A percentile compares a stretch with the other conserved stretches of the same genome.
These are phyloP conservation scores for Arxiozyma heterogenica DNA, from an alignment of 1,139 yeast species.

Conservation along the genomic window DNA sequence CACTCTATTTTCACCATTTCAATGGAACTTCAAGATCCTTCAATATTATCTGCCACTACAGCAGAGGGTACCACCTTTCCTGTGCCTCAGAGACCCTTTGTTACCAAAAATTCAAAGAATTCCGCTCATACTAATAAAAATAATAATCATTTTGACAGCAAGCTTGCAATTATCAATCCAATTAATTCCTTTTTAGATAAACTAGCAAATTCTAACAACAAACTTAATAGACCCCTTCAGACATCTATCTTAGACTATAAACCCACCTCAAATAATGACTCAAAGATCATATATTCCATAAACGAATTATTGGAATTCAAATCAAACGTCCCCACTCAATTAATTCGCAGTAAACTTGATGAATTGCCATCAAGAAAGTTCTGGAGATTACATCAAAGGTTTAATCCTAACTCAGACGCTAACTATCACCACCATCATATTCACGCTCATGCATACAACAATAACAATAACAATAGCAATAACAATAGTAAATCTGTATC, in stretches of 20 bases:
- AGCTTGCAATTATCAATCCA: not conserved
- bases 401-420: slow-evolving; percentile 13
- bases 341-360: slow-evolving; percentile 9
- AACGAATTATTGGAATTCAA: slow-evolving; percentile 14
- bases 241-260: slow-evolving; percentile 14
- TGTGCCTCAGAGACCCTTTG: not conserved
- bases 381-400: slow-evolving; percentile 27
- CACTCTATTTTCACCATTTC: not conserved
- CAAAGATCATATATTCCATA: slow-evolving; percentile 17
- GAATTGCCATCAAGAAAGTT: slow-evolving; percentile 28
- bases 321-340: slow-evolving; percentile 12
- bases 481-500: slow-evolving; percentile 4
- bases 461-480: slow-evolving; percentile 5
- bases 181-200: not conserved
- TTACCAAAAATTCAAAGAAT: no score
- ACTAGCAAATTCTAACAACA: not conserved
- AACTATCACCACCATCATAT: slow-evolving; percentile 2
- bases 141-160: not conserved
- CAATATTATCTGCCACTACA: slow-evolving; percentile 10
- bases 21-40: slow-evolving; percentile 16
- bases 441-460: slow-evolving; percentile 3
- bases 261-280: slow-evolving; percentile 9
- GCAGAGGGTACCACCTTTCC: not conserved
- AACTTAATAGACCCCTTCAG: not conserved
- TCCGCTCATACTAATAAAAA: not conserved